A percentile compares a stretch with the other conserved stretches of the same genome.
phyloP scores from a whole-genome alignment of 148 eudicot species.

The Polygonum aviculare region DNA sequence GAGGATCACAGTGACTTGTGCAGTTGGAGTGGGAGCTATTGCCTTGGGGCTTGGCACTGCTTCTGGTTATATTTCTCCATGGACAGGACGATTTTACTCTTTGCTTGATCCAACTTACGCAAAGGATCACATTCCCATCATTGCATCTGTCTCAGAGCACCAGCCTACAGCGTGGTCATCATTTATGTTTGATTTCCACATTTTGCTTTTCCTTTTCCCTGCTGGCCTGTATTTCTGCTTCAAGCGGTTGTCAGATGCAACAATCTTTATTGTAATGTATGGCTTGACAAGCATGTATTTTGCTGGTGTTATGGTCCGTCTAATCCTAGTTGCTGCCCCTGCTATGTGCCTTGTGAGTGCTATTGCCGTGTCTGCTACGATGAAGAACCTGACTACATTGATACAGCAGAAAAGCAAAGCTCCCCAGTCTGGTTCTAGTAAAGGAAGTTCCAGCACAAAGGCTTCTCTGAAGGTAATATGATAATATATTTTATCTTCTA shows the following conservation, averaged over 20 bases:
- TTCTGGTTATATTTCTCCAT: slow-evolving; percentile 92
- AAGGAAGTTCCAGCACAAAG: slow-evolving; percentile 61
- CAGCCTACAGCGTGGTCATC: slow-evolving; percentile 99
- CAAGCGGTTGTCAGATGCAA: slow-evolving; percentile 89
- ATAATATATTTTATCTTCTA: background rate
- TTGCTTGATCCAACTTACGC: slow-evolving; percentile 97
- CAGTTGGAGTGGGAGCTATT: slow-evolving; percentile 63
- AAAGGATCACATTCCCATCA: slow-evolving; percentile 93
- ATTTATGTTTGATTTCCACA: slow-evolving; percentile 98
- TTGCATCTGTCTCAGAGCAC: slow-evolving; percentile 98
- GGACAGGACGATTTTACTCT: slow-evolving; percentile 99
- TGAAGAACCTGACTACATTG: slow-evolving; percentile 76
- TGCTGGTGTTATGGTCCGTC: slow-evolving; percentile 99
- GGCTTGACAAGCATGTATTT: slow-evolving; percentile 98
- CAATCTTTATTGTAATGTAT: slow-evolving; percentile 94
- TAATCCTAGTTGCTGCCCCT: slow-evolving; percentile 94
- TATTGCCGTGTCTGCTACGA: slow-evolving; percentile 91
- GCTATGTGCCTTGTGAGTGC: slow-evolving; percentile 97
- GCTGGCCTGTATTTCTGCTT: slow-evolving; percentile 98
- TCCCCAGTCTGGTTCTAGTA: slow-evolving; percentile 38
- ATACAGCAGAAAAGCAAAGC: slow-evolving; percentile 57
- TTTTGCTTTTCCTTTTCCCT: slow-evolving; percentile 84
- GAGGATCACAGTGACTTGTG: slow-evolving; percentile 75
- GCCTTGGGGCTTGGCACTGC: slow-evolving; percentile 95
- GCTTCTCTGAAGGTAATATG: slow-evolving; percentile 71